These are phyloP conservation scores for Phialophora macrospora DNA, from an alignment of 2,329 filamentous ascomycete genomes.

Conservation along the genomic window DNA sequence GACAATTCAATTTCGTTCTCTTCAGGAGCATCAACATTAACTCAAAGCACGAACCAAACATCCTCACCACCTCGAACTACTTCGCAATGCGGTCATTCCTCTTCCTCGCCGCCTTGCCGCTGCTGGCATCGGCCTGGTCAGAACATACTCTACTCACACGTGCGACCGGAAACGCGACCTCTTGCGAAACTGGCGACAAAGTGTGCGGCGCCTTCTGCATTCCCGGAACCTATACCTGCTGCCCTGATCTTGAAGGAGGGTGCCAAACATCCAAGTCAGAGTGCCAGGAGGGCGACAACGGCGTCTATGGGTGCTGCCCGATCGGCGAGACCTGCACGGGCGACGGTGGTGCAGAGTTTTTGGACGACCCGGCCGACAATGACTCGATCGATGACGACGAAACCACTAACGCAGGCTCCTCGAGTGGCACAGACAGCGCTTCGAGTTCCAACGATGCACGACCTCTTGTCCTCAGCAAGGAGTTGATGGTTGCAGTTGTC, in stretches of 20 bases:
- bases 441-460: constrained; percentile 14
- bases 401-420: neutral
- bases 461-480: constrained; percentile 16
- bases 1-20: constrained; percentile 4
- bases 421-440: constrained; percentile 12
- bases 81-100: constrained; percentile 30
- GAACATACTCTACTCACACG: constrained; percentile 28
- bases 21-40: neutral
- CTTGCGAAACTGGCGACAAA: constrained; percentile 30
- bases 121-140: constrained; percentile 27
- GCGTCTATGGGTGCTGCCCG: constrained; percentile 36
- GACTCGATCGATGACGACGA: neutral
- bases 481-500: constrained; percentile 11
- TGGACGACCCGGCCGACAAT: constrained; percentile 16
- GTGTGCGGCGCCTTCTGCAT: constrained; percentile 37
- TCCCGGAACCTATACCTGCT: constrained; percentile 36
- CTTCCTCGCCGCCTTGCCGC: constrained; percentile 24
- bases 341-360: constrained; percentile 32
- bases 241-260: constrained; percentile 35
- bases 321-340: constrained; percentile 31
- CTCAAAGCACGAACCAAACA: neutral
- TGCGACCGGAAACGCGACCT: constrained; percentile 23
- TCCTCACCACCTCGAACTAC: neutral
- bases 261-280: constrained; percentile 26
- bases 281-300: constrained; percentile 34